Base-by-base conservation (phyloP, 768 basidiomycete species). In the Amylocystis lapponica region DNA sequence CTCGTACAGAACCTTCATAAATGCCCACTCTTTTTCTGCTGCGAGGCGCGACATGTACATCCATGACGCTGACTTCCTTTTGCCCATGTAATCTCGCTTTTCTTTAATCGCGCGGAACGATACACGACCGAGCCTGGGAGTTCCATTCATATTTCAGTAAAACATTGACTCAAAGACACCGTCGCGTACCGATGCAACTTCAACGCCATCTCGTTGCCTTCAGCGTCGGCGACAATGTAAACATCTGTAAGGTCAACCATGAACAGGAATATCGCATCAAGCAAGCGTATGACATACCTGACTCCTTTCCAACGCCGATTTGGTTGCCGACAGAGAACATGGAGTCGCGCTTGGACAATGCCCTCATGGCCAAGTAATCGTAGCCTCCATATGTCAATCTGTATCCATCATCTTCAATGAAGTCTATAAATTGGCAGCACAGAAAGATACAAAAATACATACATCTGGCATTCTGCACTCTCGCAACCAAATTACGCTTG, bases 11-110 rank as follows among this genome's bases (percentile, higher is more conserved):
- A 96, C 83, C 75, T 96, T 97, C 90, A 99, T 95, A 63, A 98
- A 99, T 1, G 90, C 91, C 78, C 83, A 99, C 61, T 99, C 96
- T 60, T 97, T 98, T 67, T 95, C 86, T 8, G 96, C 96, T 14
- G 94, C 86, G 35, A 99, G 66, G 17, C 96, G 78, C 17, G 91
- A 94, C 89, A 99, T 90, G 66, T 97, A 98, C 93, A 98, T 96
- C 96, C 96, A 99, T 13, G 90, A 90, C 1, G 96, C 95, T 14
- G 86, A 89, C 64, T 92, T 92, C 31, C 96, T 78, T 63, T 93
- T 95, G 19, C 94, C 91, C 43, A 99, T 69, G 60, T 98, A 99
- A 59, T 99, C 96, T 47, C 96, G 74, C 59, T 98, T 98, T 55
- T 84, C 76, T 66, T 99, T 99, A 68, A 99, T 92, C 0, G 91